Evolutionary conservation across 2,329 filamentous ascomycete genomes (phyloP).

Genomic region (Paramyrothecium roridum): DNA sequence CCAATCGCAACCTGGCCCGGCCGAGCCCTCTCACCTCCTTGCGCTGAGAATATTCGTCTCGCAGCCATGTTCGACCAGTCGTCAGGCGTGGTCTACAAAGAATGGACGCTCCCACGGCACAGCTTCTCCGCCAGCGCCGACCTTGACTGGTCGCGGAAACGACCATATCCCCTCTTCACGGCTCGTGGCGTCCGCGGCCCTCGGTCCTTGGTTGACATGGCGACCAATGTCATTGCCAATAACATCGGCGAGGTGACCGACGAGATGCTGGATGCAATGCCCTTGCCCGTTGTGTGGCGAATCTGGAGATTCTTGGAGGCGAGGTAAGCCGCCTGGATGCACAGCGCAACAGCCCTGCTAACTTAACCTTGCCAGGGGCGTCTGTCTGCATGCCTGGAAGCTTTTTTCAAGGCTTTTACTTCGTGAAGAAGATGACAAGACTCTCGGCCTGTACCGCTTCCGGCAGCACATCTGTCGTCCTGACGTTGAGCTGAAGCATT

Average conservation of each 20-base stretch:
- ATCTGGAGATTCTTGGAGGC: slow-evolving; percentile 37
- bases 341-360: neutral
- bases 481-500: slow-evolving; percentile 26
- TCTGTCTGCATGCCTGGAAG: slow-evolving; percentile 37
- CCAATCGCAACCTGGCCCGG: neutral
- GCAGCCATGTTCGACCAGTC: slow-evolving; percentile 28
- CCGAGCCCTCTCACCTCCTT: too few relatives aligned
- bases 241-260: slow-evolving; percentile 31
- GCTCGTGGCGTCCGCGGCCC: slow-evolving; percentile 25
- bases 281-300: slow-evolving; percentile 28
- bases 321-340: slow-evolving; percentile 25
- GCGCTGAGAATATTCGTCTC: neutral
- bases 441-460: slow-evolving; percentile 33
- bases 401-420: slow-evolving; percentile 31
- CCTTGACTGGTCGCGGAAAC: slow-evolving; percentile 31
- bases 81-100: slow-evolving; percentile 32
- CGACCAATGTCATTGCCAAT: slow-evolving; percentile 31
- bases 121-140: slow-evolving; percentile 14
- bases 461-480: slow-evolving; percentile 36
- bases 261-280: slow-evolving; percentile 29
- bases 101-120: slow-evolving; percentile 30
- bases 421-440: slow-evolving; percentile 27
- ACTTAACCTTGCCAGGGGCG: slow-evolving; percentile 19
- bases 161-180: slow-evolving; percentile 21
- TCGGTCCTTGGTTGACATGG: slow-evolving; percentile 34